phyloP scores from a whole-genome alignment of 225 moss, liverwort and hornwort species.

The Thuidium tamariscinum region DNA sequence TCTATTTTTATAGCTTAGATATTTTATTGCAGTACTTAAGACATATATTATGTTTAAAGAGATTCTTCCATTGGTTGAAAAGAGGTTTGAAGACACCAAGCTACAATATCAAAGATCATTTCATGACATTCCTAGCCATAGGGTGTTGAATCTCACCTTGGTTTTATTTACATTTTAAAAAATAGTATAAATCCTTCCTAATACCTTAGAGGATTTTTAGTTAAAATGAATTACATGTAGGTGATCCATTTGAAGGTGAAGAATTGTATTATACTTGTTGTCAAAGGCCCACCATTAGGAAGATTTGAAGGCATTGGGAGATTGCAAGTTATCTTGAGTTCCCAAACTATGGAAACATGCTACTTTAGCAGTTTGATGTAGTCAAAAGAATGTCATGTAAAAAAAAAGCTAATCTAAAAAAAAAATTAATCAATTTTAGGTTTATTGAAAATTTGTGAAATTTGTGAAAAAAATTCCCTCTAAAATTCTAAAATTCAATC shows the following conservation, averaged over 20 bases:
- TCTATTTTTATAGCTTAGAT: neutral
- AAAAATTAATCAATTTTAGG: too few relatives aligned
- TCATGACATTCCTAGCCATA: neutral
- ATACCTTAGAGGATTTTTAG: fast-evolving
- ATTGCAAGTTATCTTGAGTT: too few relatives aligned
- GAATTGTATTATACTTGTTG: neutral
- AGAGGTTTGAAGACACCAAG: neutral
- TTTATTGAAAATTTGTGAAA: too few relatives aligned
- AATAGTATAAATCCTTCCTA: too few relatives aligned
- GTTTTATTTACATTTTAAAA: neutral
- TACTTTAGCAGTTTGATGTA: too few relatives aligned
- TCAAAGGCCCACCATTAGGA: too few relatives aligned
- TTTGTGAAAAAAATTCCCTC: too few relatives aligned
- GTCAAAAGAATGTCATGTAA: too few relatives aligned
- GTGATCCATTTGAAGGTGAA: neutral
- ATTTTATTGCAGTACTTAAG: neutral
- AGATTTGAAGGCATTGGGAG: too few relatives aligned
- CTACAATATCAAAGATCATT: neutral
- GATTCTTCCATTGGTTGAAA: neutral
- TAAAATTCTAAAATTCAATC: too few relatives aligned
- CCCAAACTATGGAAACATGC: too few relatives aligned
- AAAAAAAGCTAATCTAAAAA: too few relatives aligned
- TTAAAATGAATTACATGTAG: fast-evolving
- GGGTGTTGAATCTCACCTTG: fast-evolving
- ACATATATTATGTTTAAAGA: neutral